Percentiles rank a stretch among this genome's conserved stretches.
These are phyloP conservation scores for Hypoxylon sp. DNA, from an alignment of 2,329 filamentous ascomycete genomes.

Conservation along the genomic window DNA sequence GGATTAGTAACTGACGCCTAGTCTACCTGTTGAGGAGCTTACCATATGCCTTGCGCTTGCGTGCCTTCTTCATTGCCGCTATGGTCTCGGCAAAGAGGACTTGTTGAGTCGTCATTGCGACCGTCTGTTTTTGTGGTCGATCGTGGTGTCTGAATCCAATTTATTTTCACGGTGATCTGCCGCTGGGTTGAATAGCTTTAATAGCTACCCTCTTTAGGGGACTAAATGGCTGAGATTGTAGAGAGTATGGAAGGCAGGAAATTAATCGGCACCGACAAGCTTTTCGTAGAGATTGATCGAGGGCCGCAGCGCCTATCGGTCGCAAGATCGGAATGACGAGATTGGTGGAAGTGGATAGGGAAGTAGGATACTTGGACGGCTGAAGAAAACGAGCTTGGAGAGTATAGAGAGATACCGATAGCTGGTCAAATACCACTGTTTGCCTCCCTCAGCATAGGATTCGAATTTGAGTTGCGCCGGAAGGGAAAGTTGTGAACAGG, in stretches of 20 bases:
- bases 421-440: neutral
- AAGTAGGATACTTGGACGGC: constrained; percentile 6
- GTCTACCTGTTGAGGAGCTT: constrained; percentile 39
- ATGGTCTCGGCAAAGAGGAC: constrained; percentile 77
- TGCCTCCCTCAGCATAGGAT: constrained; percentile 6
- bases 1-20: constrained; percentile 49
- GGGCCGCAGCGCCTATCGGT: constrained; percentile 26
- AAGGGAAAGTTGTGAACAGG: constrained; percentile 20
- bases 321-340: constrained; percentile 39
- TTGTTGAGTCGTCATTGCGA: constrained; percentile 70
- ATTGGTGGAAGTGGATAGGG: constrained; percentile 10
- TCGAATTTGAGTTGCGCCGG: constrained; percentile 20
- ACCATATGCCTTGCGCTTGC: constrained; percentile 76
- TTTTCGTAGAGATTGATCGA: constrained; percentile 19
- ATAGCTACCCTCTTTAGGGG: neutral
- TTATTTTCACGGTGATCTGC: constrained; percentile 7
- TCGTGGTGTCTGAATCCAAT: constrained; percentile 9
- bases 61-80: constrained; percentile 76
- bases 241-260: neutral
- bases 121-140: constrained; percentile 20
- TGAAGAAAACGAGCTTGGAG: constrained; percentile 1
- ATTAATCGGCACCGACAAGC: neutral
- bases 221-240: neutral
- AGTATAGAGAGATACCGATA: neutral
- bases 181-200: neutral